A percentile compares a stretch with the other conserved stretches of the same genome.
These are phyloP conservation scores for Hippophae gyantsensis DNA, from an alignment of 306 rosid genomes.

Conservation along the genomic window DNA sequence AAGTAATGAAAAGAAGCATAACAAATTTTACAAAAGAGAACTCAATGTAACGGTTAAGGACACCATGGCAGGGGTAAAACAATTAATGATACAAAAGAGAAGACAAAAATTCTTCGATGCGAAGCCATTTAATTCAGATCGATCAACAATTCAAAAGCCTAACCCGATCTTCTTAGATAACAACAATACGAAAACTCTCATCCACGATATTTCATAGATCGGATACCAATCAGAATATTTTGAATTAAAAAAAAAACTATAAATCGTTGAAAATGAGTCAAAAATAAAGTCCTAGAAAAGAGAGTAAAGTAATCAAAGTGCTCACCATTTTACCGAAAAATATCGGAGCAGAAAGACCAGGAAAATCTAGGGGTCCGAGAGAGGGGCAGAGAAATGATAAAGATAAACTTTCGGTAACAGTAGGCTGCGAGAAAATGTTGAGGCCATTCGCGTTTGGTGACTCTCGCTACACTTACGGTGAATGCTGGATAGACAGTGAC, in stretches of 20 bases:
- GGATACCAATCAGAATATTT: neutral
- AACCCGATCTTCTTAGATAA: neutral
- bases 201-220: slow-evolving; percentile 12
- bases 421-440: slow-evolving; percentile 5
- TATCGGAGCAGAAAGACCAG: slow-evolving; percentile 15
- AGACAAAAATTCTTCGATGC: neutral
- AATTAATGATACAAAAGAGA: no score
- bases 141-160: neutral
- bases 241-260: neutral
- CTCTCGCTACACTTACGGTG: slow-evolving; percentile 21
- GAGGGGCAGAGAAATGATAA: slow-evolving; percentile 7
- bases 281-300: neutral
- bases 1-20: neutral
- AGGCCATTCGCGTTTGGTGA: slow-evolving; percentile 9
- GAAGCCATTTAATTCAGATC: neutral
- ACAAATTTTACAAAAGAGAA: neutral
- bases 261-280: neutral
- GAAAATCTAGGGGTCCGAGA: slow-evolving; percentile 27
- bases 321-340: slow-evolving; percentile 36
- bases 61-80: neutral
- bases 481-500: neutral
- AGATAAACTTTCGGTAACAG: slow-evolving; percentile 5
- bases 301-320: slow-evolving; percentile 1
- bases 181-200: neutral
- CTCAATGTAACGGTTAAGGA: neutral